phyloP scores from a whole-genome alignment of 2,329 filamentous ascomycete species.

The Xylaria multiplex region DNA sequence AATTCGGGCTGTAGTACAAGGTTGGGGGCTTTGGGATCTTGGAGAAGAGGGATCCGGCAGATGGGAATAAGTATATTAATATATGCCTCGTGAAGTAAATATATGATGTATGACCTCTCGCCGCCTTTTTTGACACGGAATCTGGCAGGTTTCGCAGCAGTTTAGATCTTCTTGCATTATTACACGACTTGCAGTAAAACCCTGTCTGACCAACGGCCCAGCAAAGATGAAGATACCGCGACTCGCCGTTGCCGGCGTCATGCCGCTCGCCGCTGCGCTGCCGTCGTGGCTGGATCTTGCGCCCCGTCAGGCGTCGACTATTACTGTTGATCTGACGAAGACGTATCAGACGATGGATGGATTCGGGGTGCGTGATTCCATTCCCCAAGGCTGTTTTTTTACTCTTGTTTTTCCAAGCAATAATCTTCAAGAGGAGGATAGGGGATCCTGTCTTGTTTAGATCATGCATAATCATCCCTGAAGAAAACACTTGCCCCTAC shows the following conservation, averaged over 20 bases:
- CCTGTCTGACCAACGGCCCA: too few species aligned
- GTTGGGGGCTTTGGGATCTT: slow-evolving; percentile 19
- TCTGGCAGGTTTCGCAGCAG: neutral
- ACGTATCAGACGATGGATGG: slow-evolving; percentile 59
- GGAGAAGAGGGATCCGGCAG: slow-evolving; percentile 32
- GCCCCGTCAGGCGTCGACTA: slow-evolving; percentile 44
- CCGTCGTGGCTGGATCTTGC: slow-evolving; percentile 41
- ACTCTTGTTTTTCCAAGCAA: neutral
- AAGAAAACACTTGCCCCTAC: too few species aligned
- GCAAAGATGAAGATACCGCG: slow-evolving; percentile 38
- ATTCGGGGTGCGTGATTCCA: slow-evolving; percentile 49
- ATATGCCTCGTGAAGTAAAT: slow-evolving; percentile 10
- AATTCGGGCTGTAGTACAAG: slow-evolving; percentile 15
- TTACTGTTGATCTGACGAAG: slow-evolving; percentile 54
- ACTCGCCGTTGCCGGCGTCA: slow-evolving; percentile 33
- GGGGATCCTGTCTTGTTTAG: too few species aligned
- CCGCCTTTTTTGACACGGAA: neutral
- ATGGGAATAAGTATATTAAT: slow-evolving; percentile 35
- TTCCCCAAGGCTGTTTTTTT: neutral
- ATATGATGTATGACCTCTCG: slow-evolving; percentile 23
- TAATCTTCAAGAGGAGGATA: too few species aligned
- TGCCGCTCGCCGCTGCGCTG: slow-evolving; percentile 39
- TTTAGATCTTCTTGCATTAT: neutral
- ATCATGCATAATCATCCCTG: too few species aligned
- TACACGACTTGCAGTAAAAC: too few species aligned